Evolutionary conservation across 352 stramenopile species (phyloP).

Genomic region (Phytopythium boreale): DNA sequence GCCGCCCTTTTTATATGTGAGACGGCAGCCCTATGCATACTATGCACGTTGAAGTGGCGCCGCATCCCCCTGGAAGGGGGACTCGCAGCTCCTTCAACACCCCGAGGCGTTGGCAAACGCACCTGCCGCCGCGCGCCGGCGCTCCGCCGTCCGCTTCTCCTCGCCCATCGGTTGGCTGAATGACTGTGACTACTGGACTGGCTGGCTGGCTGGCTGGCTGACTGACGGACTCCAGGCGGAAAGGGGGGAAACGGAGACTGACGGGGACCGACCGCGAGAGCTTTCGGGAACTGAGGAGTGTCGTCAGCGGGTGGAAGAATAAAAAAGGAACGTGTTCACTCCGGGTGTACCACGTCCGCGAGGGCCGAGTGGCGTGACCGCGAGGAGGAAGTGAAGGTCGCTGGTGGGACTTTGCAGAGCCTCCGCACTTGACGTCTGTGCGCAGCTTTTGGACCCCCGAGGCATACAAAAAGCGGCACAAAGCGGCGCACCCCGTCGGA

Average conservation of each 20-base stretch:
- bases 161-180: neutral
- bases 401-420: no score
- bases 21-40: neutral
- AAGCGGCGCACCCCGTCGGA: neutral
- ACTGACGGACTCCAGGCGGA: no score
- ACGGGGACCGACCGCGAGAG: neutral
- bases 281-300: neutral
- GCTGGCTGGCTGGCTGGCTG: neutral
- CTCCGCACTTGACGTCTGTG: no score
- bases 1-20: constrained; percentile 5
- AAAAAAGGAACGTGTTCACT: neutral
- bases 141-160: neutral
- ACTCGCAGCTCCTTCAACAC: neutral
- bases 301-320: neutral
- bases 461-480: constrained; percentile 1
- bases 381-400: neutral
- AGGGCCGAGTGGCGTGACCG: neutral
- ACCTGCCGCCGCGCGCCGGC: neutral
- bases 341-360: neutral
- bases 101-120: neutral
- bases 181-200: no score
- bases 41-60: constrained; percentile 1
- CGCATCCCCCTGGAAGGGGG: neutral
- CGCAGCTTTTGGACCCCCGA: neutral
- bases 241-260: neutral